Evolutionary conservation across 106 monocot genomes (phyloP), one percentile per base, ranked within the genome.

Genomic region (Amphibolis antarctica): DNA sequence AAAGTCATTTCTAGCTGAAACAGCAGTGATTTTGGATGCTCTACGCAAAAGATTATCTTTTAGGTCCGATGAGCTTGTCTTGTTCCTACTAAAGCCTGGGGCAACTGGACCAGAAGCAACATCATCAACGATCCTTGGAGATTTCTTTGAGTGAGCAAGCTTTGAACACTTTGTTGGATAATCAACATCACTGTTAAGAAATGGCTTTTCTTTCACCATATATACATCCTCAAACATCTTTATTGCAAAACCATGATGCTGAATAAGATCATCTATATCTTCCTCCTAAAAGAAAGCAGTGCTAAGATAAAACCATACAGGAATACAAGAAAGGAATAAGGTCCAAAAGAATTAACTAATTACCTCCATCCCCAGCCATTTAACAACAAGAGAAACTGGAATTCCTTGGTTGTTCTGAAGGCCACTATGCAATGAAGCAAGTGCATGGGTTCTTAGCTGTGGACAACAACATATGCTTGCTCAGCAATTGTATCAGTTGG

Each of bases 361-460:
- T 79, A 98, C 98, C 85, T 98, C 86, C 92, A 98, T 78, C 18
- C 68, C 85, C 4, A 98, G 79, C 90, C 86, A 91, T 64, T 77
- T 77, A 29, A 81, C 82, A 74, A 85, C 73, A 42, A 80, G 76
- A 27, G 63, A 36, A 70, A 98, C 59, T 12, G 98, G 98, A 62
- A 98, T 91, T 55, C 98, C 98, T 80, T 98, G 91, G 69, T 82
- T 87, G 68, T 71, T 91, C 75, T 90, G 91, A 62, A 98, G 78
- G 59, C 90, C 74, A 62, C 80, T 79, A 59, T 98, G 90, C 42
- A 98, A 60, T 60, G 90, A 82, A 76, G 84, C 84, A 71, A 98
- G 82, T 13, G 98, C 90, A 60, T 84, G 84, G 28, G 76, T 91
- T 69, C 98, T 78, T 59, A 91, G 28, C 98, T 98, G 87, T 10